phyloP scores from a whole-genome alignment of 78 protist genomes.

The Speleostelium caveatum region DNA sequence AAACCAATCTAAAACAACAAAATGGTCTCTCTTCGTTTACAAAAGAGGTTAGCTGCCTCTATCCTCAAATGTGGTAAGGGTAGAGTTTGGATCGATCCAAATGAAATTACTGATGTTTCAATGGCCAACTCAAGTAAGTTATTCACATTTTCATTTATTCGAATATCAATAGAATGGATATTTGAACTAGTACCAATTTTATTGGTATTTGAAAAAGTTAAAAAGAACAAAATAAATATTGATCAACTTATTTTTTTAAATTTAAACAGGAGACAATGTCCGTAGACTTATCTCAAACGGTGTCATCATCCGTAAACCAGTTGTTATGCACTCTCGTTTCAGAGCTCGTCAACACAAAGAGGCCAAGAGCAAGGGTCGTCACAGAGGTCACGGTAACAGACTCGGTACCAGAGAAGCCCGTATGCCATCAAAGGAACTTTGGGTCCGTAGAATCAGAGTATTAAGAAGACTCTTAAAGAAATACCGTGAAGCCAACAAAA shows the following conservation, averaged over 20 bases:
- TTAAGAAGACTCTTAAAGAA: conserved; percentile 97
- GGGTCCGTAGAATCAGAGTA: conserved; percentile 99
- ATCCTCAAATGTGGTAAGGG: conserved; percentile 98
- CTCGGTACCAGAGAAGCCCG: conserved; percentile 99
- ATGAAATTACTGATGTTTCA: conserved; percentile 95
- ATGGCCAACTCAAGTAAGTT: conserved; percentile 98
- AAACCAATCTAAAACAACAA: conserved; percentile 9
- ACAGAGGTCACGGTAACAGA: conserved; percentile 98
- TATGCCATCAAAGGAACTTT: conserved; percentile 95
- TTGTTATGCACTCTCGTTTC: conserved; percentile 93
- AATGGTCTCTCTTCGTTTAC: conserved; percentile 93
- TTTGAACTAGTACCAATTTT: background rate
- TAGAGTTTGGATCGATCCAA: conserved; percentile 99
- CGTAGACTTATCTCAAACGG: conserved; percentile 96
- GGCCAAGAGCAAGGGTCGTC: conserved; percentile 95
- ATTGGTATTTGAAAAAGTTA: background rate
- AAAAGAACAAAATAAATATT: background rate
- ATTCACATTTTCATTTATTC: background rate
- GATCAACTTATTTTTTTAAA: conserved; percentile 1
- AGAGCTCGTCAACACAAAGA: conserved; percentile 88
- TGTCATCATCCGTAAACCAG: conserved; percentile 96
- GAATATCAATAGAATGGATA: background rate
- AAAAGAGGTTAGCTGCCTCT: conserved; percentile 99
- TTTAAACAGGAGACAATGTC: conserved; percentile 75
- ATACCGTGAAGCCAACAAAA: conserved; percentile 98